Percentiles rank a stretch among this genome's conserved stretches.
These are phyloP conservation scores for Kondoa malvinella DNA, from an alignment of 768 basidiomycete genomes.

Conservation along the genomic window DNA sequence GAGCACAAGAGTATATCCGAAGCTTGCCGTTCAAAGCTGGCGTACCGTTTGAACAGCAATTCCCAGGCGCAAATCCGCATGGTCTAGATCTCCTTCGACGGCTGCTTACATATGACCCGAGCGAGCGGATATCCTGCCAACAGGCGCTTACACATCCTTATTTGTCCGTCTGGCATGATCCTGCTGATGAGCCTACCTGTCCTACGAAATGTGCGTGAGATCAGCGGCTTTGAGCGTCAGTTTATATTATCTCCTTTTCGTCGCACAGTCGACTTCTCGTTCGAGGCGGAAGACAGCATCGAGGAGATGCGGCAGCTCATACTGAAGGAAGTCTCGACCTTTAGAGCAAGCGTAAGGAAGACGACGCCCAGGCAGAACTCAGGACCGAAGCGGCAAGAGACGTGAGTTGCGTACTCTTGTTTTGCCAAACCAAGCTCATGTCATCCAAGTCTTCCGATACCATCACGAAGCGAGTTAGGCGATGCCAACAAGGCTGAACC, in stretches of 20 bases:
- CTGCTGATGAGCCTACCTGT: conserved; percentile 28
- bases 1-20: conserved; percentile 77
- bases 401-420: conserved; percentile 1
- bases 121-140: conserved; percentile 88
- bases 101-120: conserved; percentile 89
- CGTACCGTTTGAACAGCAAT: conserved; percentile 75
- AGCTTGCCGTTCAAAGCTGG: conserved; percentile 93
- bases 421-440: not conserved
- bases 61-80: conserved; percentile 81
- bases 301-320: conserved; percentile 96
- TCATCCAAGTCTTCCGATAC: conserved; percentile 14
- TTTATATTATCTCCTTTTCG: no score
- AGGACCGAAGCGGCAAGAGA: conserved; percentile 15
- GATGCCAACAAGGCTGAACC: not conserved
- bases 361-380: conserved; percentile 9
- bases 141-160: conserved; percentile 91
- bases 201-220: not conserved
- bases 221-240: not conserved
- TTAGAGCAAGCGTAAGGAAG: conserved; percentile 59
- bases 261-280: conserved; percentile 85
- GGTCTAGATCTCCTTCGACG: conserved; percentile 83
- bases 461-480: conserved; percentile 10
- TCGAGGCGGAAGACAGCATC: conserved; percentile 90
- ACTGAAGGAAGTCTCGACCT: conserved; percentile 72
- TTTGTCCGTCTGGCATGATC: conserved; percentile 83